Base-by-base conservation (phyloP, 331 rosid genomes). In the Acacia concinna region DNA sequence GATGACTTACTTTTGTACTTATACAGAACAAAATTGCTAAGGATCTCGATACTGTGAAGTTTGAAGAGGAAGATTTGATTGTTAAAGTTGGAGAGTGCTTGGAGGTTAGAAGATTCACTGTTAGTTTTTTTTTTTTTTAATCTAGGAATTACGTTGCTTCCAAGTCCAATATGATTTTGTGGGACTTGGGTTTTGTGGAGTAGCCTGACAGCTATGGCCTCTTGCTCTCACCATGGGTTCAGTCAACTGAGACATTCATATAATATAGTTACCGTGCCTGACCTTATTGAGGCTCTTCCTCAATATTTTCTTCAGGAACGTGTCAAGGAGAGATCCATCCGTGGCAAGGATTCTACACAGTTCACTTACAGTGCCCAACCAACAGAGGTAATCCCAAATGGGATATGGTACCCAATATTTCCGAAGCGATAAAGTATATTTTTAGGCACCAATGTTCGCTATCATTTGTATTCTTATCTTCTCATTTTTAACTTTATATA, bases 31-130 rank as follows among this genome's bases (percentile, higher is more conserved):
- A 88, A 91, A 86, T 93, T 87, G 74, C 89, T 30, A 88, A 81
- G 87, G 98, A 93, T 87, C 74, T 94, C 28, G 90, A 90, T 77
- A 40, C 76, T 32, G 64, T 73, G 78, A 89, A 87, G 82, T 87
- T 96, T 89, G 92, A 93, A 27, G 94, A 84, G 78, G 97, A 96
- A 71, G 93, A 91, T 84, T 85, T 96, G 84, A 85, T 96, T 76
- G 92, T 96, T 76, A 96, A 93, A 91, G 97, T 93, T 76, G 99
- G 98, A 77, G 99, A 90, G 71, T 88, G 88, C 86, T 83, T 96
- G 89, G 93, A 93, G 96, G 99, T 86, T 81, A 86, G 96, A 76
- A 78, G 72, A 79, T 76, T 73, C 27, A 32, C 59, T 66, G 67
- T 75, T 66, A 11, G 3, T 43, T 73, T 25, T 77, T 72, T 11